Evolutionary conservation across 2,329 filamentous ascomycete species (phyloP).

Genomic region (Akanthomyces lecanii): DNA sequence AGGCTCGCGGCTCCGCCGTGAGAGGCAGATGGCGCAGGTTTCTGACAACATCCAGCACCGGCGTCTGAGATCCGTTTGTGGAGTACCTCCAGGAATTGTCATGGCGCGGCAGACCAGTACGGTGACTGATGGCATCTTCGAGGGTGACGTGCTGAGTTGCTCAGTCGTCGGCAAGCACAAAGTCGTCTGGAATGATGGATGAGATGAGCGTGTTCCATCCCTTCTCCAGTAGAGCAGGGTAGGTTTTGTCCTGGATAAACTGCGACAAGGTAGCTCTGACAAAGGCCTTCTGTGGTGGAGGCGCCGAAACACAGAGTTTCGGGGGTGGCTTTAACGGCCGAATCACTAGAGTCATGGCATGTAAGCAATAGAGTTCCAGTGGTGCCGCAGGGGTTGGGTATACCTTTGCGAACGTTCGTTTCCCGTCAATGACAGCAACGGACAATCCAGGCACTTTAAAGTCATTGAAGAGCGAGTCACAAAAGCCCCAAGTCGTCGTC

Average conservation of each 20-base stretch:
- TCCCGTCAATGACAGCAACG: too few relatives aligned
- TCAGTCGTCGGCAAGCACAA: conserved; percentile 37
- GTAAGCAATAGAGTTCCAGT: neutral
- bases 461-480: too few relatives aligned
- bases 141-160: conserved; percentile 41
- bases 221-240: conserved; percentile 23
- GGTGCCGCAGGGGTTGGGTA: too few relatives aligned
- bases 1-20: conserved; percentile 35
- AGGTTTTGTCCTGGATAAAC: conserved; percentile 37
- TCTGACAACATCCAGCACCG: conserved; percentile 28
- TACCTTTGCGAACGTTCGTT: too few relatives aligned
- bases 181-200: conserved; percentile 41
- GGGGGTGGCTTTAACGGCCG: conserved; percentile 33
- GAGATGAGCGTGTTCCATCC: conserved; percentile 41
- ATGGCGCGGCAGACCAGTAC: conserved; percentile 43
- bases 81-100: conserved; percentile 25
- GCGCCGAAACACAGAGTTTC: conserved; percentile 47
- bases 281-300: conserved; percentile 48
- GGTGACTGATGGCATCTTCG: conserved; percentile 46
- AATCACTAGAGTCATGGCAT: too few relatives aligned
- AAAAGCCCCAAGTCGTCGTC: too few relatives aligned
- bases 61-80: conserved; percentile 23
- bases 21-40: conserved; percentile 39
- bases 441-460: too few relatives aligned
- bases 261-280: conserved; percentile 45